Evolutionary conservation across 192 early-diverging fungal species (phyloP), one percentile per base, ranked within the genome.

Genomic region (Dissophora globulifera): DNA sequence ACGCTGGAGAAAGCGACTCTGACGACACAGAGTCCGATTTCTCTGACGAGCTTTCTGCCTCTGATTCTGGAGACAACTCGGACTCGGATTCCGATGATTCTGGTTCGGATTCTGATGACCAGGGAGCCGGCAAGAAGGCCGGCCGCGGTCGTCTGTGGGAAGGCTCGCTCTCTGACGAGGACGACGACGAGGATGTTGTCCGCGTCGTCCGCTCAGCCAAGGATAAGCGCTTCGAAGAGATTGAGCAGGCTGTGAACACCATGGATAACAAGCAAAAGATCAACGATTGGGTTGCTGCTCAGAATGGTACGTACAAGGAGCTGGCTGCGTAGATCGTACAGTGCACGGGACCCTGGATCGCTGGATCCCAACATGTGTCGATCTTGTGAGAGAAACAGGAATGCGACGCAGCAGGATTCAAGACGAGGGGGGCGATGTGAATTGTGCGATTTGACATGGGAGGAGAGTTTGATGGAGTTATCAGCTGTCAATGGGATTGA

Each of bases 191-290:
- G 25, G 93, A 90, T 26, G 83, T 78, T 48, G 91, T 89, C 81
- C 86, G 90, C 27, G 83, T 88, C 47, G 90, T 95, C 20, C 90
- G 89, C 64, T 93, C 89, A 35, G 86, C 86, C 66, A 93, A 91
- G 72, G 93, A 94, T 80, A 98, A 96, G 87, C 88, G 92, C 40
- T 83, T 89, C 56, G 92, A 97, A 19, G 94, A 98, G 76, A 83
- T 97, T 76, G 83, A 91, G 35, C 67, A 58, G 26, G 74, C 87
- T 45, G 82, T 88, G 55, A 85, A 86, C 50, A 68, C 83, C 7
- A 83, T 95, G 40, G 81, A 89, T 50, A 93, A 91, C 63, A 87
- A 85, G 2, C 71, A 85, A 74, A 94, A 96, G 75, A 94, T 93
- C 55, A 91, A 93, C 78, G 93, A 96, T 78, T 98, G 96, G 95